Evolutionary conservation across 352 stramenopile genomes (phyloP).

Genomic region (Phytophthora niederhauseri): DNA sequence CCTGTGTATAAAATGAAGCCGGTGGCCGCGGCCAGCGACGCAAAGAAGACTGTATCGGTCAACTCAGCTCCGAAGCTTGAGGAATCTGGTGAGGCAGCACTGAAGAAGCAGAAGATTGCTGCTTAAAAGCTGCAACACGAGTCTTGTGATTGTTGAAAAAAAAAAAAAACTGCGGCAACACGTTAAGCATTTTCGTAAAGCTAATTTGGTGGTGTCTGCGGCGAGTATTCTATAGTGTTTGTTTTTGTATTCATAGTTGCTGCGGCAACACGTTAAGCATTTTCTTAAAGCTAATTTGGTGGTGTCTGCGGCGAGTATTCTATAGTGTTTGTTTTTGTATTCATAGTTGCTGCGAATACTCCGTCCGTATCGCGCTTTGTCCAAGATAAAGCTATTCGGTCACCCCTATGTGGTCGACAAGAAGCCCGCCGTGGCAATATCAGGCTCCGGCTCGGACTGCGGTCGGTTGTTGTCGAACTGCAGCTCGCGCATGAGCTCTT

Average conservation of each 20-base stretch:
- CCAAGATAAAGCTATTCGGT: background rate
- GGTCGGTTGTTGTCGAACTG: slow-evolving; percentile 19
- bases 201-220: slow-evolving; percentile 3
- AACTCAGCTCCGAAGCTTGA: slow-evolving; percentile 22
- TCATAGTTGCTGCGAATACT: slow-evolving; percentile 25
- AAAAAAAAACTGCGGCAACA: slow-evolving; percentile 6
- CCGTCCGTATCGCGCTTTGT: slow-evolving; percentile 18
- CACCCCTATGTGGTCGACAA: slow-evolving; percentile 25
- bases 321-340: slow-evolving; percentile 24
- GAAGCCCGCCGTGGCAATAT: slow-evolving; percentile 36
- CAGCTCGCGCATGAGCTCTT: slow-evolving; percentile 40
- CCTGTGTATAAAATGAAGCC: slow-evolving; percentile 48
- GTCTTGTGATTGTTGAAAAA: background rate
- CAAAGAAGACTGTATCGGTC: slow-evolving; percentile 20
- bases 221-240: slow-evolving; percentile 18
- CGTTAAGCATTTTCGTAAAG: slow-evolving; percentile 3
- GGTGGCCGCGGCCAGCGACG: slow-evolving; percentile 12
- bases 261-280: slow-evolving; percentile 9
- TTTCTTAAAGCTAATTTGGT: slow-evolving; percentile 1
- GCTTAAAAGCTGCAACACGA: slow-evolving; percentile 8
- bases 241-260: too few species aligned
- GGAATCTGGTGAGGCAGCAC: slow-evolving; percentile 24
- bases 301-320: slow-evolving; percentile 13
- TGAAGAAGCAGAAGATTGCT: slow-evolving; percentile 51
- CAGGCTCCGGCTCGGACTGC: slow-evolving; percentile 29